Conservation (phyloP, 192 early-diverging fungal genomes). For the Umbelopsis ramanniana region DNA sequence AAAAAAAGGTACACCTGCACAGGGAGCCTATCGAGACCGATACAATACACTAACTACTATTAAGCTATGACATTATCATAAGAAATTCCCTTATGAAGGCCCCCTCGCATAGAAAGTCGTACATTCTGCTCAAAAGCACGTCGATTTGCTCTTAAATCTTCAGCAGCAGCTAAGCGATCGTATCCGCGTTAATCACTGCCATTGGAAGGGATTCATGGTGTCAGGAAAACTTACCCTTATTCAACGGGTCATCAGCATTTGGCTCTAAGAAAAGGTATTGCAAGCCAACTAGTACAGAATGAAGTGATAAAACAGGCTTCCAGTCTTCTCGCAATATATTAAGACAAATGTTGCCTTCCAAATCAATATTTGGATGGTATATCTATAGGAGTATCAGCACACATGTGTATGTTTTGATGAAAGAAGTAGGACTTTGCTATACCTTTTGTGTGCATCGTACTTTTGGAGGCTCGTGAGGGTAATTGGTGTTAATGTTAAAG, state of each 20-base stretch:
- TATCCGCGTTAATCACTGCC: not conserved
- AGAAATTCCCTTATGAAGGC: constrained; percentile 62
- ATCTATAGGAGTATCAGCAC: constrained; percentile 53
- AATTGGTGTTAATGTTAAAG: constrained; percentile 83
- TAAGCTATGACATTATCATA: constrained; percentile 72
- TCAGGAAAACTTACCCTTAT: constrained; percentile 70
- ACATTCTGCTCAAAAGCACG: constrained; percentile 79
- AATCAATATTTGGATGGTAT: constrained; percentile 98
- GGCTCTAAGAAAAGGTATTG: constrained; percentile 93
- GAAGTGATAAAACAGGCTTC: constrained; percentile 97
- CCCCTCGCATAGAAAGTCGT: constrained; percentile 75
- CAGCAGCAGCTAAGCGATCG: constrained; percentile 72
- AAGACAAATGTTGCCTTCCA: constrained; percentile 95
- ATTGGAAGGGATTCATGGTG: not conserved
- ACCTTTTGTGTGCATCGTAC: constrained; percentile 90
- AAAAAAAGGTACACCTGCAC: not conserved
- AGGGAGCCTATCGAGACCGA: not conserved
- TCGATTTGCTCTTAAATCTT: constrained; percentile 73
- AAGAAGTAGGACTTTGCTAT: not conserved
- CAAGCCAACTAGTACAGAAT: constrained; percentile 87
- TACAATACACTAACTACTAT: constrained; percentile 19
- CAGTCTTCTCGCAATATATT: constrained; percentile 98
- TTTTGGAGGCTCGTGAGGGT: constrained; percentile 95
- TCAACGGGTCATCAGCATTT: constrained; percentile 96
- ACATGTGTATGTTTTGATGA: not conserved